Percentiles rank a stretch among this genome's conserved stretches.
phyloP scores from a whole-genome alignment of 2,329 filamentous ascomycete genomes.

The Colletotrichum plurivorum region DNA sequence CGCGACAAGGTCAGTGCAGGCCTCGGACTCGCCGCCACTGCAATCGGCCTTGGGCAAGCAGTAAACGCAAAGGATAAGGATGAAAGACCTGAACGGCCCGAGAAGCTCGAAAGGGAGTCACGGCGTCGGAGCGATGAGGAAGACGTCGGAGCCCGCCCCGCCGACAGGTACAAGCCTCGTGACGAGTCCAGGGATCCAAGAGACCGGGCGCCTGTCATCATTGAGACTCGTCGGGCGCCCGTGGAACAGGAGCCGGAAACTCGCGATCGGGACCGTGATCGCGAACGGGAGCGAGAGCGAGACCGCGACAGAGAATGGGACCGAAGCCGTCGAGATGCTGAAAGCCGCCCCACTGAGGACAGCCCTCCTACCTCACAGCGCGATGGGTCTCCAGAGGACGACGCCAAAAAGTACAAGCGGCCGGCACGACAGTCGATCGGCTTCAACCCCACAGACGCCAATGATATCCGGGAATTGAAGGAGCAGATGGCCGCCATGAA shows the following conservation, averaged over 20 bases:
- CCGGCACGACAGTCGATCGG: constrained; percentile 54
- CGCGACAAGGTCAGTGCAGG: constrained; percentile 65
- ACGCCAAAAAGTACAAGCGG: constrained; percentile 55
- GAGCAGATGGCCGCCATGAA: constrained; percentile 64
- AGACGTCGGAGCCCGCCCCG: constrained; percentile 42
- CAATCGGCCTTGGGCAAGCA: constrained; percentile 58
- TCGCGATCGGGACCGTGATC: constrained; percentile 41
- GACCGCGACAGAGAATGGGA: constrained; percentile 43
- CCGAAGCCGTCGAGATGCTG: constrained; percentile 55
- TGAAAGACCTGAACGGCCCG: constrained; percentile 48
- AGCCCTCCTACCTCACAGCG: constrained; percentile 46
- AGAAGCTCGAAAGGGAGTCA: constrained; percentile 32
- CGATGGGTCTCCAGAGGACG: constrained; percentile 60
- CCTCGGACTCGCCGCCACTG: constrained; percentile 63
- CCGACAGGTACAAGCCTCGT: constrained; percentile 48
- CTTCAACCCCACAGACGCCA: constrained; percentile 69
- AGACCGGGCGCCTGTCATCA: constrained; percentile 40
- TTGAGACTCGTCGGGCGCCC: constrained; percentile 39
- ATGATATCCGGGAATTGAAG: constrained; percentile 64
- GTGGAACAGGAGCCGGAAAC: constrained; percentile 42
- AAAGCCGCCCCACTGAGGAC: constrained; percentile 55
- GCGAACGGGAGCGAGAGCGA: constrained; percentile 27
- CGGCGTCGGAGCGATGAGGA: constrained; percentile 39
- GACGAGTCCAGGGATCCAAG: constrained; percentile 43
- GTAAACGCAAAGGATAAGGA: constrained; percentile 57